phyloP scores from a whole-genome alignment of 169 alveolate genomes.

The Cardiosporidium cionae region DNA sequence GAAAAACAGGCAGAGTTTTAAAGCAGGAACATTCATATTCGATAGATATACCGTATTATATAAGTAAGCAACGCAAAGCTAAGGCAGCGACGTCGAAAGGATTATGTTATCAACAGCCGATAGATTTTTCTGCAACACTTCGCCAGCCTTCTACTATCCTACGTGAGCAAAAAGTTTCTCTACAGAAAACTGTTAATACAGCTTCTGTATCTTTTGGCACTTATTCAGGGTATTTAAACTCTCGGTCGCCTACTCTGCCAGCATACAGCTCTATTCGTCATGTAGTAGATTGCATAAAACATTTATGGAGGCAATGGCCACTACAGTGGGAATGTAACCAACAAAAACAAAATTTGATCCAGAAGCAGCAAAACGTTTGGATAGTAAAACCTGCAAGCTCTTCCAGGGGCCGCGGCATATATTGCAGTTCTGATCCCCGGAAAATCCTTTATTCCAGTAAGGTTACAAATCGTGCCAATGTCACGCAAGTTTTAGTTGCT shows the following conservation, averaged over 20 bases:
- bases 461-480: not conserved
- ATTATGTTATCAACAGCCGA: too few species aligned
- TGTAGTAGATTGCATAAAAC: not conserved
- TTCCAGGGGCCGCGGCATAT: slow-evolving; percentile 10
- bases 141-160: too few species aligned
- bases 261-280: not conserved
- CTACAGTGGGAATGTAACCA: slow-evolving; percentile 4
- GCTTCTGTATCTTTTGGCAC: not conserved
- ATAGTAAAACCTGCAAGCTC: slow-evolving; percentile 23
- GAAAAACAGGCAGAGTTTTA: too few species aligned
- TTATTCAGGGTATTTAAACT: not conserved
- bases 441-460: slow-evolving; percentile 12
- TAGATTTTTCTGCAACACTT: too few species aligned
- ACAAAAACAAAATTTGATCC: not conserved
- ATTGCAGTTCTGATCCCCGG: slow-evolving; percentile 9
- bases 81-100: too few species aligned
- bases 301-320: too few species aligned
- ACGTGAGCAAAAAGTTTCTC: too few species aligned
- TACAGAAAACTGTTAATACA: not conserved
- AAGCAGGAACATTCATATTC: too few species aligned
- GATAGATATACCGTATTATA: too few species aligned
- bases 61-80: too few species aligned
- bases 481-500: not conserved
- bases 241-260: not conserved
- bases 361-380: slow-evolving; percentile 14